Base-by-base conservation (phyloP, 768 basidiomycete genomes). In the Sporobolomyces phaffii region DNA sequence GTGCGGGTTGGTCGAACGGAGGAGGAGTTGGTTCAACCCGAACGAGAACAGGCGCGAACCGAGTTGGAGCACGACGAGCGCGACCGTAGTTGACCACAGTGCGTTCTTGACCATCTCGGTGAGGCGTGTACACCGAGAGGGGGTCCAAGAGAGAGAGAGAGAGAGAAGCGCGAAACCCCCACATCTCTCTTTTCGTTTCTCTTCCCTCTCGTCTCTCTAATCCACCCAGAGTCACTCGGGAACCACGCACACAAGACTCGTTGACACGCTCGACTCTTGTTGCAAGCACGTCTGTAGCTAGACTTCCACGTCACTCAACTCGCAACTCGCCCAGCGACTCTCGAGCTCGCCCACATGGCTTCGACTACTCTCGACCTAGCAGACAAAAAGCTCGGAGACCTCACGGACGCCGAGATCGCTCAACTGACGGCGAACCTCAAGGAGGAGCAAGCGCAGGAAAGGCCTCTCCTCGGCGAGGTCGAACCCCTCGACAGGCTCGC, bases 1-100 rank as follows among this genome's bases (percentile, higher is more conserved):
- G 38, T 84, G 83, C 1, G 93, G 92, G 0, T 90, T 86, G 3
- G 88, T 86, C 33, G 92, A 81, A 1, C 91, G 86, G 44, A 97
- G 81, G 17, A 97, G 82, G 0, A 84, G 83, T 77, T 96, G 93
- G 78, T 98, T 98, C 29, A 99, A 82, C 7, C 81, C 75, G 77
- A 96, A 99, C 0, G 96, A 97, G 75, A 92, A 81, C 5, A 88
- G 72, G 0, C 96, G 84, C 57, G 92, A 89, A 62, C 87, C 80
- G 36, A 96, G 81, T 75, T 98, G 96, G 22, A 98, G 84, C 34
- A 85, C 84, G 69, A 99, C 86, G 36, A 99, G 83, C 18, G 80
- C 74, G 3, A 85, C 81, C 0, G 83, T 79, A 18, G 83, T 75
- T 40, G 49, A 59, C 33, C 33, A n/a, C 9, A 58, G 29, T 6